These are phyloP conservation scores for Candida nonsorbophila DNA, from an alignment of 805 yeast genomes.

Conservation along the genomic window DNA sequence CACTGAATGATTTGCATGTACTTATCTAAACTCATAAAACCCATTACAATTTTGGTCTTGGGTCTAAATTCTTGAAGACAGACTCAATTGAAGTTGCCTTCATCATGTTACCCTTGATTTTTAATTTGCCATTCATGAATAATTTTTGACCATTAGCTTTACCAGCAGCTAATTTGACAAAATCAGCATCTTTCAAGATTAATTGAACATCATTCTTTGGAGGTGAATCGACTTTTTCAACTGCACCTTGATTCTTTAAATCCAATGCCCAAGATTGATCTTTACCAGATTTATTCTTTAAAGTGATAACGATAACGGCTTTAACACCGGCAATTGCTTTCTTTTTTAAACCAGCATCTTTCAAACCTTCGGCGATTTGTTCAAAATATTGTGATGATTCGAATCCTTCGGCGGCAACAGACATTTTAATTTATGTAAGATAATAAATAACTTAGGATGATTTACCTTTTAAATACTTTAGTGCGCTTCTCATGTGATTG, in stretches of 20 bases:
- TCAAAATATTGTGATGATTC: conserved; percentile 39
- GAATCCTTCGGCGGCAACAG: conserved; percentile 33
- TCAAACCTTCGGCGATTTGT: conserved; percentile 33
- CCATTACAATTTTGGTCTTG: conserved; percentile 41
- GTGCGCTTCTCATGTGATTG: conserved; percentile 4
- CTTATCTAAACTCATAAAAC: too few species aligned
- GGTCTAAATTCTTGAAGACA: conserved; percentile 50
- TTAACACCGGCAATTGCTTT: conserved; percentile 46
- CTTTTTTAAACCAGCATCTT: conserved; percentile 27
- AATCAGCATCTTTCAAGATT: conserved; percentile 60
- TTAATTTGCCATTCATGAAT: conserved; percentile 78
- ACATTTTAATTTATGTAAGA: conserved; percentile 10
- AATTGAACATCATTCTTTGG: conserved; percentile 60
- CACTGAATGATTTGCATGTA: too few species aligned
- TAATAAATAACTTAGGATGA: conserved; percentile 2
- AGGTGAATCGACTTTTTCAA: conserved; percentile 38
- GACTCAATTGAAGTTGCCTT: conserved; percentile 76
- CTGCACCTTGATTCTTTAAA: conserved; percentile 53
- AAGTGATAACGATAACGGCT: conserved; percentile 60
- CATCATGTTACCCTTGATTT: conserved; percentile 87
- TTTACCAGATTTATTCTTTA: conserved; percentile 58
- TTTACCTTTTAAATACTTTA: neutral
- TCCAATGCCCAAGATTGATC: conserved; percentile 64
- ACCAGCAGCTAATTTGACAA: conserved; percentile 66
- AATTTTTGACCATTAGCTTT: conserved; percentile 82